These are phyloP conservation scores for Pholiota conissans DNA, from an alignment of 768 basidiomycete genomes.

Conservation along the genomic window DNA sequence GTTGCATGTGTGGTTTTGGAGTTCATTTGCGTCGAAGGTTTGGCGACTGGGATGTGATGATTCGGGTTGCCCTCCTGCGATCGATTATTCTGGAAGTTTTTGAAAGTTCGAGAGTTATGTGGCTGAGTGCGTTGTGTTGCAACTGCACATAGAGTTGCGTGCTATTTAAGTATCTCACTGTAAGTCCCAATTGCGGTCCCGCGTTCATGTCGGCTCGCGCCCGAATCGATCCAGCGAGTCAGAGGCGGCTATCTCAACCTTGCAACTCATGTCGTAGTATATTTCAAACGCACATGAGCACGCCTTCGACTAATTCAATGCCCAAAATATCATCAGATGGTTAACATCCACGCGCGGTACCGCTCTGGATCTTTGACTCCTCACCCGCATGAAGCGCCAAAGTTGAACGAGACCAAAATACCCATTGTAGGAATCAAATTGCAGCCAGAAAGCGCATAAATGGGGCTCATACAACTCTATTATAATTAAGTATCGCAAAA, in stretches of 20 bases:
- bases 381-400: too few species aligned
- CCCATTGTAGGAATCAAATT: too few species aligned
- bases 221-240: neutral
- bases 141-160: too few species aligned
- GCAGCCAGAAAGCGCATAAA: conserved; percentile 1
- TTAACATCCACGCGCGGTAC: too few species aligned
- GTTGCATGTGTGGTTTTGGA: neutral
- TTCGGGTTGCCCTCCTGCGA: neutral
- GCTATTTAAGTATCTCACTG: too few species aligned
- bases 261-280: neutral
- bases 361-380: too few species aligned
- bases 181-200: neutral
- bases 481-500: conserved; percentile 1
- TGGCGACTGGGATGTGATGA: too few species aligned
- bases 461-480: conserved; percentile 3
- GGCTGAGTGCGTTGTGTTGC: neutral
- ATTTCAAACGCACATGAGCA: neutral
- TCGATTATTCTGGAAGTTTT: neutral
- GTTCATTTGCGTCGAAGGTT: neutral
- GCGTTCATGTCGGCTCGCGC: neutral
- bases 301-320: too few species aligned
- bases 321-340: too few species aligned
- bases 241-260: neutral
- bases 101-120: neutral
- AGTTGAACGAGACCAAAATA: too few species aligned